Percentiles rank a stretch among this genome's conserved stretches.
Conservation (phyloP, 768 basidiomycete genomes). For the Termitomyces sp. region DNA sequence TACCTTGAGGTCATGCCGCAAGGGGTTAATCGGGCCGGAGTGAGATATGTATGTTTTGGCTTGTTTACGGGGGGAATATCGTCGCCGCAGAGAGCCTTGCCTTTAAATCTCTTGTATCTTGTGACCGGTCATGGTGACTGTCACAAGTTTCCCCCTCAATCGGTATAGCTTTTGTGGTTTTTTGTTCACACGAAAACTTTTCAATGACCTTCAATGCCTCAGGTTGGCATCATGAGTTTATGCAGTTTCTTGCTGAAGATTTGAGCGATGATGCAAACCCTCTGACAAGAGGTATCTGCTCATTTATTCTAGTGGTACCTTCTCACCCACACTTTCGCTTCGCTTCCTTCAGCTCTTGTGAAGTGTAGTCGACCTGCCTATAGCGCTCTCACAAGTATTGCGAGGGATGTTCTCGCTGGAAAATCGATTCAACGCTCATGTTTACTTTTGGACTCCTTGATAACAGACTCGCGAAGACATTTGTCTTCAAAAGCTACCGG, state of each 20-base stretch:
- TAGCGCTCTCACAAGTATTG: conserved; percentile 10
- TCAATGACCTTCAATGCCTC: conserved; percentile 8
- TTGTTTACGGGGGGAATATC: conserved; percentile 57
- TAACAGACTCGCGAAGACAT: conserved; percentile 34
- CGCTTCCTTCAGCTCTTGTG: conserved; percentile 4
- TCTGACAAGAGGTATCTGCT: conserved; percentile 11
- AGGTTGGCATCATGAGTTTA: conserved; percentile 14
- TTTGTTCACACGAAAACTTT: conserved; percentile 9
- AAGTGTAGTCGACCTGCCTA: conserved; percentile 8
- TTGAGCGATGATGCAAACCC: conserved; percentile 12
- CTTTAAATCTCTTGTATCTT: conserved; percentile 62
- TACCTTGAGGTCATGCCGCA: conserved; percentile 79
- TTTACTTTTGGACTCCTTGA: conserved; percentile 36
- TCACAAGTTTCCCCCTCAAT: conserved; percentile 28
- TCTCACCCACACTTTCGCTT: background rate
- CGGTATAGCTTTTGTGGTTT: conserved; percentile 12
- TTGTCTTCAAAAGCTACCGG: conserved; percentile 41
- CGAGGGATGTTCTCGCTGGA: conserved; percentile 9
- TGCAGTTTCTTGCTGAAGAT: conserved; percentile 14
- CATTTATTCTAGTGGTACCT: background rate
- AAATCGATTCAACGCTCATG: conserved; percentile 7
- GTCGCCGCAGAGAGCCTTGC: conserved; percentile 40
- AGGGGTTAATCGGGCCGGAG: conserved; percentile 51
- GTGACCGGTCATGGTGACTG: conserved; percentile 39
- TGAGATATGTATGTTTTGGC: conserved; percentile 39